Conservation (phyloP, 1,284 basidiomycete genomes). For the Pseudomicrostroma phylloplanum region DNA sequence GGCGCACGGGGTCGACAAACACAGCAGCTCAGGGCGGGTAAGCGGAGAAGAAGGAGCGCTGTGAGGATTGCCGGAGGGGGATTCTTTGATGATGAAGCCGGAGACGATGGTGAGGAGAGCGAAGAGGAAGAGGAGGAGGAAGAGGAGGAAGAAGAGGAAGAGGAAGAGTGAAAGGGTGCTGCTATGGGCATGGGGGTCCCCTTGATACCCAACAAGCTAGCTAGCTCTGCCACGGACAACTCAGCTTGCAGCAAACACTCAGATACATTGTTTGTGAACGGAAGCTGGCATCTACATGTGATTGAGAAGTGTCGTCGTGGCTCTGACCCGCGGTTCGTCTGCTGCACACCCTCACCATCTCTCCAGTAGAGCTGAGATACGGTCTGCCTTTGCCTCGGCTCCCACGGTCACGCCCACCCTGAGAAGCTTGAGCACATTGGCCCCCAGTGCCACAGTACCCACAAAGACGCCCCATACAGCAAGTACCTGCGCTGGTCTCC, state of each 20-base stretch:
- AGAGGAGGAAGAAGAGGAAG: slow-evolving; percentile 4
- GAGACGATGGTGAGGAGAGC: neutral
- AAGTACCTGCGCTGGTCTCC: slow-evolving; percentile 1
- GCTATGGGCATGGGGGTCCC: too few species aligned
- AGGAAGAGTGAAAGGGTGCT: neutral
- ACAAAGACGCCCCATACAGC: slow-evolving; percentile 6
- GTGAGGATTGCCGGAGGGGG: neutral
- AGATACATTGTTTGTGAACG: too few species aligned
- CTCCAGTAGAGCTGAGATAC: neutral
- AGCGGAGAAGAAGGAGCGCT: neutral
- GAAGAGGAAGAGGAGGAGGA: neutral
- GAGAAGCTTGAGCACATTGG: neutral
- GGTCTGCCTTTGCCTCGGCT: neutral
- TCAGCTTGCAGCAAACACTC: too few species aligned
- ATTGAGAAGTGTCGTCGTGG: too few species aligned
- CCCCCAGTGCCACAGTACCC: neutral
- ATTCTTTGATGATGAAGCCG: neutral
- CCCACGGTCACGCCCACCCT: neutral
- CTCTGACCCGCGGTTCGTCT: too few species aligned
- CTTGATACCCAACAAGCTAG: too few species aligned
- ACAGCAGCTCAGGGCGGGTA: neutral
- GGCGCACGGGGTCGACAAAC: neutral
- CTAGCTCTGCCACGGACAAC: too few species aligned
- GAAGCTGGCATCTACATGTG: too few species aligned
- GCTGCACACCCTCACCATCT: neutral